These are phyloP conservation scores for Teratosphaeriaceae sp. DNA, from an alignment of 2,329 filamentous ascomycete species.

Conservation along the genomic window DNA sequence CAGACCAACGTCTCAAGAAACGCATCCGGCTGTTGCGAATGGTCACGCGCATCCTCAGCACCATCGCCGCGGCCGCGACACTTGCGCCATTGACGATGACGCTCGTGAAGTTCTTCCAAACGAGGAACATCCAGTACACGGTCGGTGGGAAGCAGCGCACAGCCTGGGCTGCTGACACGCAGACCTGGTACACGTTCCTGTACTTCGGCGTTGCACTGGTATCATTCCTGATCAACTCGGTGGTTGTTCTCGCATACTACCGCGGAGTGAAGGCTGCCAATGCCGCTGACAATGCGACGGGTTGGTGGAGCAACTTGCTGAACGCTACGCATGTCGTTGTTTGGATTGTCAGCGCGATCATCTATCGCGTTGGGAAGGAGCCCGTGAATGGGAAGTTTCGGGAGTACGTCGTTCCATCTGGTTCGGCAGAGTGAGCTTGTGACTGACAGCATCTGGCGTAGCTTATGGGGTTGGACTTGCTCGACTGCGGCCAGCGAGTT, in stretches of 20 bases:
- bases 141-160: slow-evolving; percentile 25
- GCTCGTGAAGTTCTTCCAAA: slow-evolving; percentile 33
- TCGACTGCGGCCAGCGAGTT: slow-evolving; percentile 28
- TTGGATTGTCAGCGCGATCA: slow-evolving; percentile 28
- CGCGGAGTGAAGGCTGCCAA: slow-evolving; percentile 30
- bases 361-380: slow-evolving; percentile 34
- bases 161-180: slow-evolving; percentile 33
- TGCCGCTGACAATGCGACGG: slow-evolving; percentile 21
- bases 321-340: slow-evolving; percentile 30
- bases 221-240: slow-evolving; percentile 29
- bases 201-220: slow-evolving; percentile 30
- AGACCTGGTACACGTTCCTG: slow-evolving; percentile 35
- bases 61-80: slow-evolving; percentile 29
- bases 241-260: slow-evolving; percentile 30
- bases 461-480: slow-evolving; percentile 40
- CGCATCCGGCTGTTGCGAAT: slow-evolving; percentile 34
- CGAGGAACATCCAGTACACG: slow-evolving; percentile 22
- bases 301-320: slow-evolving; percentile 25
- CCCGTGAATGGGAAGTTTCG: slow-evolving; percentile 26
- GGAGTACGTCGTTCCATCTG: slow-evolving; percentile 8
- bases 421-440: background rate
- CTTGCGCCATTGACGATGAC: slow-evolving; percentile 33
- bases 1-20: slow-evolving; percentile 27
- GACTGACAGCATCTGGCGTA: background rate
- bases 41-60: slow-evolving; percentile 29